Base-by-base conservation (phyloP, 208 protist species). In the Phytomonas sp. region DNA sequence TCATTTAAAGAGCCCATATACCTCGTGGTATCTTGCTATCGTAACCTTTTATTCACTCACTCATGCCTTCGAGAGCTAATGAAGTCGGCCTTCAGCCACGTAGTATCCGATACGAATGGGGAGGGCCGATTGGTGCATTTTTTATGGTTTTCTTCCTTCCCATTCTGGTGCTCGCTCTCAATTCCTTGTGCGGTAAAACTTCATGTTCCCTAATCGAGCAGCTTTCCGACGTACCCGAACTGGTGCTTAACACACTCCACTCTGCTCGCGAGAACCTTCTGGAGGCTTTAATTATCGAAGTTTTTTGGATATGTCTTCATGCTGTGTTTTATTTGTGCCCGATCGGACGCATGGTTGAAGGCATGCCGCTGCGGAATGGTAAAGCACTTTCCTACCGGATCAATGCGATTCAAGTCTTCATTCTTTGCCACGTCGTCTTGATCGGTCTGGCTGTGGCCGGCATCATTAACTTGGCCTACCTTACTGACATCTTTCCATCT, bases 341-440 rank as follows among this genome's bases (percentile, higher is more conserved):
- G 0, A 79, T 93, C 51, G 90, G 90, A 20, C 75, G 72, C 20
- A 71, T 81, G n/a, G 85, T 93, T 20, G 33, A 80, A 53, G 90
- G 90, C 23, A 68, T 74, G 20, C 66, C 68, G 34, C 81, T 95
- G 36, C 84, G 87, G 69, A 83, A 84, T 71, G 90, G 87, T 20
- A 59, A 81, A 77, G 70, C 67, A 6, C 84, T 95, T 15, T 30
- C 70, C 60, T 95, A 95, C 76, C 82, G 87, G 75, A 87, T 95
- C 64, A 95, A 95, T 70, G 90, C 82, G 67, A 75, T 92, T 28
- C 81, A 95, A 73, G 90, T 78, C 33, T 92, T 93, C 71, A 29
- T 89, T 23, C 9, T 93, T 9, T 82, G 73, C 3, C 87, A 95
- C 64, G 67, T 63, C 9, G 62, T 82, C 40, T 43, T 92, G 30